Base-by-base conservation (phyloP, 768 basidiomycete species). In the Lactarius hatsudake region DNA sequence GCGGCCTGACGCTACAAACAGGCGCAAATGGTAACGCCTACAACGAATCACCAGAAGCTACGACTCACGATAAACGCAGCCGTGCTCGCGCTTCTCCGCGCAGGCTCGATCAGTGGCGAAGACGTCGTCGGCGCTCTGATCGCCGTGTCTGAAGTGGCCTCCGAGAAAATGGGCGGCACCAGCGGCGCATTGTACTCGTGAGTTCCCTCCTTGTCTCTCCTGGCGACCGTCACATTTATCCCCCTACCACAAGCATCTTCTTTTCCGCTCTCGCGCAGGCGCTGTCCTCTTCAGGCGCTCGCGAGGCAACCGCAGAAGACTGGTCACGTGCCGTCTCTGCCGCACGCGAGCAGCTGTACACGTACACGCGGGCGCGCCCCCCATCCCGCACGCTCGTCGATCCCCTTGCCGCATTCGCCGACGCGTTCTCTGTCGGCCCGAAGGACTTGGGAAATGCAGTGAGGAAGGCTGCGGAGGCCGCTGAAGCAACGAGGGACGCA, bases 321-420 rank as follows among this genome's bases (percentile, higher is more conserved):
- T 96, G 93, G 93, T 77, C 81, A 26, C 66, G 72, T 28, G 87
- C 91, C 5, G 81, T 92, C 58, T 73, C 76, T 6, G 77, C 78
- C 3, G 88, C 93, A 20, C 81, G 89, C 23, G 73, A 74, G 26
- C 85, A 84, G 69, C 78, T 94, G 45, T 93, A 88, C 76, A 87
- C 85, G 15, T 94, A 96, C 79, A 97, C 94, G 4, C 88, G 87
- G 34, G 95, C 95, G 17, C 87, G 95, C 32, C 89, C 89, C 2
- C 94, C 94, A 4, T 93, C 91, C 2, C 87, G 95, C 72, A 97
- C 95, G 9, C 86, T 98, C 42, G 84, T 98, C n/a, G 95, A 98
- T 77, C 94, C 95, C 9, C 83, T 98, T 26, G 82, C 85, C 45
- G 90, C 91, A 2, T 96, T 96, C 76, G 81, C 90, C 53, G 75